Percentiles rank a stretch among this genome's conserved stretches.
phyloP scores from a whole-genome alignment of 805 yeast species.

The Saccharomycopsis olivae region DNA sequence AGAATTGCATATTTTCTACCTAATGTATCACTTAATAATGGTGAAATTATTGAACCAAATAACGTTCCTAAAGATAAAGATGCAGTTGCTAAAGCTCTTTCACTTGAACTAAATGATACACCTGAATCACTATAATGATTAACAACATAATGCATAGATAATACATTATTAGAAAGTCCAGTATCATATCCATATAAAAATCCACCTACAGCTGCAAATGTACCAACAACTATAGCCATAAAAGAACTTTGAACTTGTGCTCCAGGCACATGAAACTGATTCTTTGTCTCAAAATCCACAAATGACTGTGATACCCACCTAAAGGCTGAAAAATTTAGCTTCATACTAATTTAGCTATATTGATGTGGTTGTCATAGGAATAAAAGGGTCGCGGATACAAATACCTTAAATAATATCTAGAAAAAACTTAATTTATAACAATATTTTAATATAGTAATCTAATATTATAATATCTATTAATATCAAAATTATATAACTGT shows the following conservation, averaged over 20 bases:
- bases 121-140: conserved; percentile 41
- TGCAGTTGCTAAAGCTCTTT: conserved; percentile 65
- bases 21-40: conserved; percentile 53
- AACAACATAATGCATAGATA: conserved; percentile 65
- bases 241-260: conserved; percentile 37
- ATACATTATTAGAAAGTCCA: conserved; percentile 68
- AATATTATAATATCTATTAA: too few relatives aligned
- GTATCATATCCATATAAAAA: conserved; percentile 86
- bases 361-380: too few relatives aligned
- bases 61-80: conserved; percentile 78
- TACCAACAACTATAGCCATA: conserved; percentile 65
- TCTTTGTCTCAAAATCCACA: conserved; percentile 13
- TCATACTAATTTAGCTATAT: too few relatives aligned
- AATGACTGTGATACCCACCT: conserved; percentile 6
- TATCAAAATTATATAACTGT: too few relatives aligned
- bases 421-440: too few relatives aligned
- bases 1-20: conserved; percentile 67
- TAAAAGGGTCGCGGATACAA: too few relatives aligned
- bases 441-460: too few relatives aligned
- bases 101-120: conserved; percentile 41
- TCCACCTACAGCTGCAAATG: conserved; percentile 85
- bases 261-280: conserved; percentile 15
- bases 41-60: conserved; percentile 50
- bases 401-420: too few relatives aligned
- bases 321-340: too few relatives aligned